A percentile compares a stretch with the other conserved stretches of the same genome.
These are phyloP conservation scores for Sclerotinia borealis DNA, from an alignment of 2,329 filamentous ascomycete species.

Conservation along the genomic window DNA sequence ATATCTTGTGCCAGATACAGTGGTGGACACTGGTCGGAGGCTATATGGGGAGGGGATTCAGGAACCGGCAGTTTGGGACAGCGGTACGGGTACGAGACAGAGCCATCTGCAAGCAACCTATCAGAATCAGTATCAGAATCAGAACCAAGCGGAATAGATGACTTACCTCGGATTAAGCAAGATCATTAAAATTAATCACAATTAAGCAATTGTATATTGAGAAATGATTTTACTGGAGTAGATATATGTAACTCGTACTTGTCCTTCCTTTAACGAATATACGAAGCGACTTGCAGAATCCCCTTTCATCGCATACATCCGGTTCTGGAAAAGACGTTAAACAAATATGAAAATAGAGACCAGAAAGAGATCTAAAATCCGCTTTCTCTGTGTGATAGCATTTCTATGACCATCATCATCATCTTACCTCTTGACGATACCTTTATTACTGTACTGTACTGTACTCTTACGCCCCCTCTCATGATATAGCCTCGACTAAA, in stretches of 20 bases:
- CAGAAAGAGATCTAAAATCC: neutral
- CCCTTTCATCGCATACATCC: neutral
- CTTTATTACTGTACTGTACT: neutral
- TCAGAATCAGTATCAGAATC: no score
- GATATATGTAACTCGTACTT: no score
- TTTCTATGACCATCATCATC: slow-evolving; percentile 9
- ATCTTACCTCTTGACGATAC: neutral
- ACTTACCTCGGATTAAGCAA: neutral
- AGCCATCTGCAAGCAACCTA: no score
- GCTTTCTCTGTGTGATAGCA: neutral
- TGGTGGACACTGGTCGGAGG: neutral
- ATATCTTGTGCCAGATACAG: neutral
- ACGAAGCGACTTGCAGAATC: neutral
- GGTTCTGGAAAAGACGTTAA: neutral
- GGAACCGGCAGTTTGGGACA: slow-evolving; percentile 1
- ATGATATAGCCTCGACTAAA: neutral
- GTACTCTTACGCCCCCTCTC: neutral
- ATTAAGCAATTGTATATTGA: neutral
- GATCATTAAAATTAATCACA: neutral
- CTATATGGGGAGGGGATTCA: neutral
- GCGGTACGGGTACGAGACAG: neutral
- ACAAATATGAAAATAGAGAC: neutral
- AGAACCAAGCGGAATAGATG: no score
- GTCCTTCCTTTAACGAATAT: neutral
- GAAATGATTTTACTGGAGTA: no score